Evolutionary conservation across 192 early-diverging fungal genomes (phyloP).

Genomic region (Jimgerdemannia lactiflua): DNA sequence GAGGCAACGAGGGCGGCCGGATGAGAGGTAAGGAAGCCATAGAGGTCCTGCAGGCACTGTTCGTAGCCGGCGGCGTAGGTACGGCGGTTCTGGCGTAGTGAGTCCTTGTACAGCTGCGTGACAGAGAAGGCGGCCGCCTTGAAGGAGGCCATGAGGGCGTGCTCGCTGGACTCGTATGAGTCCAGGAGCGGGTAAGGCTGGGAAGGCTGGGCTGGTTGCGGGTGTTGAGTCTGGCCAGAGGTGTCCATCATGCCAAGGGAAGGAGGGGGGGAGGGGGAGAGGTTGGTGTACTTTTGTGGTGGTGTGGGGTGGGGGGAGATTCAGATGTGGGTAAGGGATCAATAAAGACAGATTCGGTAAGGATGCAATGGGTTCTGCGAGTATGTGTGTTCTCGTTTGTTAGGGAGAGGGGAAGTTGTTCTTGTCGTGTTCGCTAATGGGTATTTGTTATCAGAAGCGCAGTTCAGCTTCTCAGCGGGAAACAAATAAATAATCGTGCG

Average conservation of each 20-base stretch:
- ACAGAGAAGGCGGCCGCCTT: slow-evolving; percentile 50
- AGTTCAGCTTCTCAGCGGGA: too few species aligned
- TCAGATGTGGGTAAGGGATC: background rate
- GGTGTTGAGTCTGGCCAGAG: background rate
- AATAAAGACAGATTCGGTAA: background rate
- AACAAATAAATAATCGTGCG: too few species aligned
- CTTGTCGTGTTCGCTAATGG: too few species aligned
- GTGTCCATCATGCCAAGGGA: background rate
- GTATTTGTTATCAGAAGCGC: too few species aligned
- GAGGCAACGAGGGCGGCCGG: slow-evolving; percentile 30
- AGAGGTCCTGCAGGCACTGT: slow-evolving; percentile 47
- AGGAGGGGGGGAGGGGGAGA: background rate
- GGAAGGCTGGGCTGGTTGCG: background rate
- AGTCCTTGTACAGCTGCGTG: slow-evolving; percentile 52
- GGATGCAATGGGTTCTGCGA: too few species aligned
- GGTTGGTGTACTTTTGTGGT: background rate
- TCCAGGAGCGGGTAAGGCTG: slow-evolving; percentile 11
- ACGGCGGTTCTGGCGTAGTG: slow-evolving; percentile 45
- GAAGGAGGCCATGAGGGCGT: slow-evolving; percentile 48
- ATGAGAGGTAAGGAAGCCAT: slow-evolving; percentile 44
- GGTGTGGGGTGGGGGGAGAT: background rate
- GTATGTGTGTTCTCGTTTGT: too few species aligned
- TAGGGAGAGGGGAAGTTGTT: too few species aligned
- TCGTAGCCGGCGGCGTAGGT: slow-evolving; percentile 49
- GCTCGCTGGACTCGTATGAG: slow-evolving; percentile 39